Conservation (phyloP, 75 land plant species). For the Larix kaempferi region DNA sequence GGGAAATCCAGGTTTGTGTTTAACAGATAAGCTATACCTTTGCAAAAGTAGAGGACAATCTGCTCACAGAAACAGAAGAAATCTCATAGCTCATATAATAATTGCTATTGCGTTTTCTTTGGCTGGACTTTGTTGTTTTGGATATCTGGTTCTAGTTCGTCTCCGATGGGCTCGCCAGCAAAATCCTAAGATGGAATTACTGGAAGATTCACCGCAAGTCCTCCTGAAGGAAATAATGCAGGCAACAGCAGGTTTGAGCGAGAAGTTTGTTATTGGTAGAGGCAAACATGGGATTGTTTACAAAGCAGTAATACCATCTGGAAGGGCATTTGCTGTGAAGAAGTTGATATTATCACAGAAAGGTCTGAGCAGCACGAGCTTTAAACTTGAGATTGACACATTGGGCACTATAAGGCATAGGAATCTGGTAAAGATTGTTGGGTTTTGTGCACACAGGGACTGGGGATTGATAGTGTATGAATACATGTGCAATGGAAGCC, state of each 20-base stretch:
- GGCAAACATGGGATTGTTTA: slow-evolving; percentile 57
- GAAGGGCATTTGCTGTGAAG: slow-evolving; percentile 48
- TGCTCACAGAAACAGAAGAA: not conserved
- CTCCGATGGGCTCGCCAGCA: not conserved
- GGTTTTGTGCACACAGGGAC: slow-evolving; percentile 28
- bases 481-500: slow-evolving; percentile 45
- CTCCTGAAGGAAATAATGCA: slow-evolving; percentile 28
- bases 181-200: not conserved
- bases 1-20: slow-evolving; percentile 40
- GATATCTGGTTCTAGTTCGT: not conserved
- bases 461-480: slow-evolving; percentile 40
- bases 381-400: slow-evolving; percentile 29
- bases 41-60: slow-evolving; percentile 3
- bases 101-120: not conserved
- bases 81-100: not conserved
- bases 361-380: slow-evolving; percentile 16
- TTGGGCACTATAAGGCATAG: slow-evolving; percentile 33
- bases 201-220: slow-evolving; percentile 18
- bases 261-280: slow-evolving; percentile 34
- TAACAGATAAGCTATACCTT: not conserved
- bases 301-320: slow-evolving; percentile 21
- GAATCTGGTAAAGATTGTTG: slow-evolving; percentile 44
- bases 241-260: slow-evolving; percentile 23
- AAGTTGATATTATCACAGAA: slow-evolving; percentile 26
- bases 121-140: slow-evolving; percentile 3